Evolutionary conservation across 495 filamentous ascomycete species (phyloP), one percentile per base, ranked within the genome.

Genomic region (Tuber melanosporum): DNA sequence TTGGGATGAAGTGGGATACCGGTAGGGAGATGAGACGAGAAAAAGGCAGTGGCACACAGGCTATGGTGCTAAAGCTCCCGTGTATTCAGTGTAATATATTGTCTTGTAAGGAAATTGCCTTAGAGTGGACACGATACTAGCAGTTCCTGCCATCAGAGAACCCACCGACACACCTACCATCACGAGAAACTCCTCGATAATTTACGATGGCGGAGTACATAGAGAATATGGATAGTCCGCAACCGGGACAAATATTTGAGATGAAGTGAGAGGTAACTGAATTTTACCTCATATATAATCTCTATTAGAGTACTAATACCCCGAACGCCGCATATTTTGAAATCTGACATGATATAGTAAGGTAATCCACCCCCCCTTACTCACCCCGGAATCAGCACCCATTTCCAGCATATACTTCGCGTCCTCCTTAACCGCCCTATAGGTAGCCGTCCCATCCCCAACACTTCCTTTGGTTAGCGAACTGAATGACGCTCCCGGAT

Each of bases 351-450:
- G 10, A 32, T 10, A 62, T 12, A 62, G n/a, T 15, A 32, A 32
- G n/a, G 52, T 62, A 62, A 62, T 32, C 12, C 52, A 32, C 52
- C 5, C 12, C n/a, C 52, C 52, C 12, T 62, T 32, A 62, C 71
- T 17, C 44, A 39, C 14, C 71, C 3, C 72, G 70, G 20, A 75
- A 44, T 7, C 71, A 32, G 52, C 52, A 12, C n/a, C n/a, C 52
- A 32, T 79, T n/a, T 57, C 70, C 39, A 78, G 26, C 47, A 79
- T 71, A 32, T 42, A 49, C 19, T 70, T 75, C 26, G 72, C 70
- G 9, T 76, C 78, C 49, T 75, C 78, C 45, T 75, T 75, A 42
- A 79, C 73, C 70, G 70, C 71, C 26, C 72, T 49, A 6, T 76
- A 73, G 62, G 71, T 19, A 9, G 69, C 22, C 9, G 73, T 79